Percentiles rank a stretch among this genome's conserved stretches.
Conservation (phyloP, 345 rosid genomes). For the Arabis hirsuta region DNA sequence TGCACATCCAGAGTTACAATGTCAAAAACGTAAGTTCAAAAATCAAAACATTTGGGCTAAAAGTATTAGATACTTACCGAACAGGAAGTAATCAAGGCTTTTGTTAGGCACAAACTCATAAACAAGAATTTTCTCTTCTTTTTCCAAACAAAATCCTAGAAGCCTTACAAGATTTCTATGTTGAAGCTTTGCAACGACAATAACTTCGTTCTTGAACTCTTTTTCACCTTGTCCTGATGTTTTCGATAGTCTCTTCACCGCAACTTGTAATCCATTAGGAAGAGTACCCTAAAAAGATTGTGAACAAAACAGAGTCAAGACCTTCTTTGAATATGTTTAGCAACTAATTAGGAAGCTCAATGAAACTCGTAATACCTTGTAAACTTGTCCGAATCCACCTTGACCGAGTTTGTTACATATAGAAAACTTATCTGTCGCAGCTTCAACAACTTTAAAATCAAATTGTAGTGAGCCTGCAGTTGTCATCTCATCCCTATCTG, state of each 20-base stretch:
- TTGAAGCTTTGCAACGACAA: slow-evolving; percentile 60
- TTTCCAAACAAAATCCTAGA: slow-evolving; percentile 54
- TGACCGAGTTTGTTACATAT: slow-evolving; percentile 57
- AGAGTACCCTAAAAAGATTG: slow-evolving; percentile 24
- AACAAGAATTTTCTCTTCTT: slow-evolving; percentile 56
- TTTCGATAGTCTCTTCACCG: slow-evolving; percentile 63
- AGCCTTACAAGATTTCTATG: slow-evolving; percentile 64
- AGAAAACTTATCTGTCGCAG: slow-evolving; percentile 59
- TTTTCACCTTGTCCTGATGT: slow-evolving; percentile 63
- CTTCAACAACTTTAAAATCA: slow-evolving; percentile 47
- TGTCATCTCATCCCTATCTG: slow-evolving; percentile 47
- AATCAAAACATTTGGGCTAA: not conserved
- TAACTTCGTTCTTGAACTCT: slow-evolving; percentile 64
- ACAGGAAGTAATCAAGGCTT: slow-evolving; percentile 62
- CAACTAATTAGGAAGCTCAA: slow-evolving; percentile 1
- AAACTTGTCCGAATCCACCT: slow-evolving; percentile 78
- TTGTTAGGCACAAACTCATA: slow-evolving; percentile 68
- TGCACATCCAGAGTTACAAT: slow-evolving; percentile 11
- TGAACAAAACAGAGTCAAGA: not conserved
- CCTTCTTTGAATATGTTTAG: not conserved
- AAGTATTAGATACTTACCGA: slow-evolving; percentile 45
- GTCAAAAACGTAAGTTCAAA: not conserved
- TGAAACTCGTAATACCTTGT: slow-evolving; percentile 48
- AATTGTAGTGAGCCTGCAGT: slow-evolving; percentile 52
- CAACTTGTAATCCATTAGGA: slow-evolving; percentile 53